Conservation (phyloP, 1,139 yeast genomes). For the Hansenula lynferdii region DNA sequence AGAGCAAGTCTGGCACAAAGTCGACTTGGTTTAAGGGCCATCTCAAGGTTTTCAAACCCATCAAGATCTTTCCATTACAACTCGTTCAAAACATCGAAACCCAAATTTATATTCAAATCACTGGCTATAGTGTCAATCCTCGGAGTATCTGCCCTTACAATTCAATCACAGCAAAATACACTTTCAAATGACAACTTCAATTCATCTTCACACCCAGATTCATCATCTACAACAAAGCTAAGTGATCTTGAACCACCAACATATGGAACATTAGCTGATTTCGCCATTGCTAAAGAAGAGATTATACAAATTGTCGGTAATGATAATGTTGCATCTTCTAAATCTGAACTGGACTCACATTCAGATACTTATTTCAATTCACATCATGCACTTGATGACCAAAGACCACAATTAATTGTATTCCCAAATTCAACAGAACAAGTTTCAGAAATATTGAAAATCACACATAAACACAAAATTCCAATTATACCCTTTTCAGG, state of each 20-base stretch:
- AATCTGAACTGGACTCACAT: constrained; percentile 38
- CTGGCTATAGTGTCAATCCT: too few species aligned
- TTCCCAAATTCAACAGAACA: constrained; percentile 67
- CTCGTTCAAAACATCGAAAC: too few species aligned
- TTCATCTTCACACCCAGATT: constrained; percentile 8
- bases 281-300: constrained; percentile 40
- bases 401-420: constrained; percentile 49
- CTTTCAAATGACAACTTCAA: constrained; percentile 1
- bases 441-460: constrained; percentile 57
- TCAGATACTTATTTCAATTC: constrained; percentile 62
- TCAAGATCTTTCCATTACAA: too few species aligned
- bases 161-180: neutral
- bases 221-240: constrained; percentile 32
- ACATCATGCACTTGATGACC: constrained; percentile 51
- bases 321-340: constrained; percentile 30
- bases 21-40: neutral
- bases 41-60: too few species aligned
- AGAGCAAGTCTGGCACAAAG: neutral
- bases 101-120: too few species aligned
- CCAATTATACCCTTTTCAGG: constrained; percentile 86
- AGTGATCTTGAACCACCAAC: constrained; percentile 28
- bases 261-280: constrained; percentile 39
- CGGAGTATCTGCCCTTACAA: neutral
- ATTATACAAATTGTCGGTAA: constrained; percentile 35
- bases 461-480: constrained; percentile 58